phyloP scores from a whole-genome alignment of 2,329 filamentous ascomycete species.

The Fusarium sp. region DNA sequence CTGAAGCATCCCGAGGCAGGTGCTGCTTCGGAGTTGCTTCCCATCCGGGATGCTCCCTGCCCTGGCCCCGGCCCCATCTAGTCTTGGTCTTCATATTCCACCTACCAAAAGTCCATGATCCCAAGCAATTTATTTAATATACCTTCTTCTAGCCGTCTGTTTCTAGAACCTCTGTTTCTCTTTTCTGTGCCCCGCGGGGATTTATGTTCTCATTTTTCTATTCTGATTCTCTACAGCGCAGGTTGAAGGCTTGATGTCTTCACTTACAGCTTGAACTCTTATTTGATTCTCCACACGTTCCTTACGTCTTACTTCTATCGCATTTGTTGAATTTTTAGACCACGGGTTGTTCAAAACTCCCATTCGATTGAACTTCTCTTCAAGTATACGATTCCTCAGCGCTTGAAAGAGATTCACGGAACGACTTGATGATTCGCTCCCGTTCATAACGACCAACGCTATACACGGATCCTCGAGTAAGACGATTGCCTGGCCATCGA shows the following conservation, averaged over 20 bases:
- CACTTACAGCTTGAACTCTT: constrained; percentile 25
- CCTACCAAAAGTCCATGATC: constrained; percentile 8
- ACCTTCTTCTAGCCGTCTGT: constrained; percentile 5
- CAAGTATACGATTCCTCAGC: background rate
- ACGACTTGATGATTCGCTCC: constrained; percentile 12
- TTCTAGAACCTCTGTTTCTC: constrained; percentile 28
- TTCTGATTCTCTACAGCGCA: constrained; percentile 35
- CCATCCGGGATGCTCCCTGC: constrained; percentile 40
- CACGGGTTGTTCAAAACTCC: constrained; percentile 1
- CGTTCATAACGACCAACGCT: constrained; percentile 3
- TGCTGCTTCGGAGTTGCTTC: constrained; percentile 43
- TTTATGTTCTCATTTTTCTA: constrained; percentile 15
- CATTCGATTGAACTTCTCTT: constrained; percentile 2
- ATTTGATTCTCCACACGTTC: constrained; percentile 38
- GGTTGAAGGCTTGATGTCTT: constrained; percentile 43
- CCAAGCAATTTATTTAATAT: constrained; percentile 20
- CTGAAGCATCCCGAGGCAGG: constrained; percentile 37
- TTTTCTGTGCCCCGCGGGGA: constrained; percentile 19
- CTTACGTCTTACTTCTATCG: constrained; percentile 13
- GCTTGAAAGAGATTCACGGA: constrained; percentile 1
- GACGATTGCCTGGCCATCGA: constrained; percentile 8
- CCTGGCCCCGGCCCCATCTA: constrained; percentile 33
- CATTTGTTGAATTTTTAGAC: constrained; percentile 1
- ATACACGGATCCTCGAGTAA: constrained; percentile 4
- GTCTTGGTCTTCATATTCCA: constrained; percentile 16